Conservation (phyloP, 177 flowering plant species). For the Vitis hybrid region DNA sequence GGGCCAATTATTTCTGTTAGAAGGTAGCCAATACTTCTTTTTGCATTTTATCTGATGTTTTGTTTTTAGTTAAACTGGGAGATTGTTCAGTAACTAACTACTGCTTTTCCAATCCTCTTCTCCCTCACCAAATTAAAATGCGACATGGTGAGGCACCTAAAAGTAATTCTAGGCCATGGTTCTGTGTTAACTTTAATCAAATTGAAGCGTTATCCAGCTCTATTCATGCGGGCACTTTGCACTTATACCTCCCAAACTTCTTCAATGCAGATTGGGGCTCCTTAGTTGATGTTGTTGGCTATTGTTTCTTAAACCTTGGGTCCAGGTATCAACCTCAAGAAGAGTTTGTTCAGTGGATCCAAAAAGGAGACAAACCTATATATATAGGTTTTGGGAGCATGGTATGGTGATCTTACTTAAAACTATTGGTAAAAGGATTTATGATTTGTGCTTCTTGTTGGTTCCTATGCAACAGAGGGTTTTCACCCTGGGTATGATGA, state of each 20-base stretch:
- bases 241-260: background rate
- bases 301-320: constrained; percentile 84
- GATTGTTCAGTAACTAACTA: too few relatives aligned
- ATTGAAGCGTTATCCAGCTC: too few relatives aligned
- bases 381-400: constrained; percentile 98
- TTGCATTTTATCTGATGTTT: too few relatives aligned
- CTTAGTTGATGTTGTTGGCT: constrained; percentile 91
- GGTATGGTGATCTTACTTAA: constrained; percentile 48
- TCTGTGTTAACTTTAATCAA: too few relatives aligned
- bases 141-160: too few relatives aligned
- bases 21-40: too few relatives aligned
- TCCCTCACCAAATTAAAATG: too few relatives aligned
- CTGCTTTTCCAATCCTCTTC: too few relatives aligned
- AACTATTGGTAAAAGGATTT: background rate
- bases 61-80: too few relatives aligned
- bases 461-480: background rate
- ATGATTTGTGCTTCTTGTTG: background rate
- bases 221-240: too few relatives aligned
- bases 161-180: too few relatives aligned
- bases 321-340: constrained; percentile 66
- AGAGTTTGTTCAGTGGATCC: constrained; percentile 64
- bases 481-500: background rate
- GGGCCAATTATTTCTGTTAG: too few relatives aligned
- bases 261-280: constrained; percentile 85
- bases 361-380: constrained; percentile 68